A percentile compares a stretch with the other conserved stretches of the same genome.
Conservation (phyloP, 495 filamentous ascomycete genomes). For the Clavariopsis aquatica region DNA sequence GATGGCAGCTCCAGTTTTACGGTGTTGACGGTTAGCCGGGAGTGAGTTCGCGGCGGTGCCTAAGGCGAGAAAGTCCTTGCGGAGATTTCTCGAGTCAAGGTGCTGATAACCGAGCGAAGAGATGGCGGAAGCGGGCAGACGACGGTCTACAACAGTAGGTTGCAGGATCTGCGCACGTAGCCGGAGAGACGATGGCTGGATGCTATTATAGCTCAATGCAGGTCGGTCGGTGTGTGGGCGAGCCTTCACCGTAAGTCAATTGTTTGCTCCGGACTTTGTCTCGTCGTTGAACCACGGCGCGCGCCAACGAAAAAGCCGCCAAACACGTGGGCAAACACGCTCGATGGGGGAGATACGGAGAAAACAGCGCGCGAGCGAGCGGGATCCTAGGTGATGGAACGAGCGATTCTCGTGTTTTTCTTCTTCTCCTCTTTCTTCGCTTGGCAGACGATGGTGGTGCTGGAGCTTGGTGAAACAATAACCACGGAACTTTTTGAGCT, state of each 20-base stretch:
- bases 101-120: conserved; percentile 30
- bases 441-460: conserved; percentile 26
- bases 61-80: conserved; percentile 17
- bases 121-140: conserved; percentile 26
- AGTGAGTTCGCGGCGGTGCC: conserved; percentile 11
- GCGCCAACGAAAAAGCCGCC: conserved; percentile 30
- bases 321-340: conserved; percentile 41
- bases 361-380: conserved; percentile 8
- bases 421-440: no score
- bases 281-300: conserved; percentile 12
- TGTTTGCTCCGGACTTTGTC: conserved; percentile 36
- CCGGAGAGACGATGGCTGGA: conserved; percentile 34
- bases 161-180: conserved; percentile 41
- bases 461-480: conserved; percentile 33
- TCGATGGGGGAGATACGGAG: conserved; percentile 1
- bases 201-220: conserved; percentile 31
- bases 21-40: conserved; percentile 59
- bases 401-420: conserved; percentile 20
- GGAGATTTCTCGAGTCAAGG: conserved; percentile 35
- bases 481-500: conserved; percentile 20
- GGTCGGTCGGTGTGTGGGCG: conserved; percentile 14
- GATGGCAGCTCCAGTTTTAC: conserved; percentile 99
- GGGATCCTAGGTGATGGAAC: conserved; percentile 4
- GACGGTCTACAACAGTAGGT: conserved; percentile 39
- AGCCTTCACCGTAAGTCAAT: conserved; percentile 28